These are phyloP conservation scores for Yamadazyma atmosphaerica DNA, from an alignment of 1,139 yeast genomes.

Conservation along the genomic window DNA sequence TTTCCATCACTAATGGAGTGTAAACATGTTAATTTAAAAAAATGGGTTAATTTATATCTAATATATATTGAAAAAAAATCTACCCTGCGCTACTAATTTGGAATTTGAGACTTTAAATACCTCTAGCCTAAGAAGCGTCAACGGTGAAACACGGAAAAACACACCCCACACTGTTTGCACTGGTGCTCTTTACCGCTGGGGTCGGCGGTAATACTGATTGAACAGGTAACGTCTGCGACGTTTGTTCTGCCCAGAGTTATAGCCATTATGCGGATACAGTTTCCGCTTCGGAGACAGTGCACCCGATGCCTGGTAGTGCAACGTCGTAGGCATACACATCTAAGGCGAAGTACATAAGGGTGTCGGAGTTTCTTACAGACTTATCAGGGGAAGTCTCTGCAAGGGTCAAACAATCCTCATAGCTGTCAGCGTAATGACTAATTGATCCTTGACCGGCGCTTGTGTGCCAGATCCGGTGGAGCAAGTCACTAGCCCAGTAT, in stretches of 20 bases:
- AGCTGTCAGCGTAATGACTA: conserved; percentile 23
- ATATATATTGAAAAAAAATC: too few species aligned
- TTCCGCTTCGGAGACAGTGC: conserved; percentile 14
- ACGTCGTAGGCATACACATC: conserved; percentile 24
- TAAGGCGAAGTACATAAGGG: conserved; percentile 20
- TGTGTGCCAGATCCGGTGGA: conserved; percentile 28
- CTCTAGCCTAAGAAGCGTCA: too few species aligned
- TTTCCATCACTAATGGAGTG: neutral
- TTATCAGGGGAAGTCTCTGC: conserved; percentile 14
- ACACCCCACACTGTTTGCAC: too few species aligned
- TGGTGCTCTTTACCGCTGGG: too few species aligned
- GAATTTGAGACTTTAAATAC: too few species aligned
- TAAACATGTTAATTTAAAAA: neutral
- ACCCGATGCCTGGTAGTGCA: conserved; percentile 22
- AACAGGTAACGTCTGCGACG: too few species aligned
- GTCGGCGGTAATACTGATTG: too few species aligned
- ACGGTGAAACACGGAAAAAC: too few species aligned
- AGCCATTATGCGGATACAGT: conserved; percentile 6
- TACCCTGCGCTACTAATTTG: too few species aligned
- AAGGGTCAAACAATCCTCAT: conserved; percentile 22
- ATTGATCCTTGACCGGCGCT: conserved; percentile 18
- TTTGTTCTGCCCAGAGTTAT: too few species aligned
- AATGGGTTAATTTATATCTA: neutral
- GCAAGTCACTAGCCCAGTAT: conserved; percentile 20
- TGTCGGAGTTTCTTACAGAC: conserved; percentile 18